These are phyloP conservation scores for Starmerella davenportii DNA, from an alignment of 805 yeast genomes.

Conservation along the genomic window DNA sequence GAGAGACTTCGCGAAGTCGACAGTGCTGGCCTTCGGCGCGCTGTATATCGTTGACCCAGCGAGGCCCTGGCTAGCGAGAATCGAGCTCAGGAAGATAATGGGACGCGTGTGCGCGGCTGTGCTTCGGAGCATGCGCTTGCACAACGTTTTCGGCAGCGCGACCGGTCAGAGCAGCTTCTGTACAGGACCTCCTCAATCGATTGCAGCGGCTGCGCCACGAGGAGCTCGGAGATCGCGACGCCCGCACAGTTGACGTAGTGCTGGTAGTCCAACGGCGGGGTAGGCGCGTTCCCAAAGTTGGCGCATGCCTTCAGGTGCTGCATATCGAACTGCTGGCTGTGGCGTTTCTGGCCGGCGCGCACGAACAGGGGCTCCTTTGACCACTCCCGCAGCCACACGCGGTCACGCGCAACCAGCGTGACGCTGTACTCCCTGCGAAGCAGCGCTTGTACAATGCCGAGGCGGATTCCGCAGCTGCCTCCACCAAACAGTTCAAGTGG, in stretches of 20 bases:
- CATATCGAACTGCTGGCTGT: constrained; percentile 12
- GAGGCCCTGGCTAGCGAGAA: constrained; percentile 28
- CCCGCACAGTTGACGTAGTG: constrained; percentile 37
- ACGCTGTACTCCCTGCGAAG: constrained; percentile 36
- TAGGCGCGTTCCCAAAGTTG: constrained; percentile 14
- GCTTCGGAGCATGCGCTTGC: constrained; percentile 32
- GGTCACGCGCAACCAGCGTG: constrained; percentile 35
- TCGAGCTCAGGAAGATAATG: constrained; percentile 51
- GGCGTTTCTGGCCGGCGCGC: constrained; percentile 7
- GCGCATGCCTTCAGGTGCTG: constrained; percentile 4
- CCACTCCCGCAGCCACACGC: constrained; percentile 22
- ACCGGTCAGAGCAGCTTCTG: constrained; percentile 46
- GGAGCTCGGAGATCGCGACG: constrained; percentile 36
- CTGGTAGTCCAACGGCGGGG: constrained; percentile 24
- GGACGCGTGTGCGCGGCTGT: constrained; percentile 10
- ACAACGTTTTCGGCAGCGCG: constrained; percentile 34
- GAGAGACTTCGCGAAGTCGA: constrained; percentile 40
- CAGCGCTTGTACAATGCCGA: constrained; percentile 33
- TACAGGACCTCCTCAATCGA: constrained; percentile 32
- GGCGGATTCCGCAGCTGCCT: constrained; percentile 53
- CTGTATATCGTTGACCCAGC: constrained; percentile 48
- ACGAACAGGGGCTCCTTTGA: constrained; percentile 11
- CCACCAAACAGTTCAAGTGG: constrained; percentile 27
- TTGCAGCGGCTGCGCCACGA: constrained; percentile 27
- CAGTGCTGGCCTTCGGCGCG: constrained; percentile 53